A percentile compares a stretch with the other conserved stretches of the same genome.
phyloP scores from a whole-genome alignment of 2,329 filamentous ascomycete genomes.

The Fusarium acutatum region DNA sequence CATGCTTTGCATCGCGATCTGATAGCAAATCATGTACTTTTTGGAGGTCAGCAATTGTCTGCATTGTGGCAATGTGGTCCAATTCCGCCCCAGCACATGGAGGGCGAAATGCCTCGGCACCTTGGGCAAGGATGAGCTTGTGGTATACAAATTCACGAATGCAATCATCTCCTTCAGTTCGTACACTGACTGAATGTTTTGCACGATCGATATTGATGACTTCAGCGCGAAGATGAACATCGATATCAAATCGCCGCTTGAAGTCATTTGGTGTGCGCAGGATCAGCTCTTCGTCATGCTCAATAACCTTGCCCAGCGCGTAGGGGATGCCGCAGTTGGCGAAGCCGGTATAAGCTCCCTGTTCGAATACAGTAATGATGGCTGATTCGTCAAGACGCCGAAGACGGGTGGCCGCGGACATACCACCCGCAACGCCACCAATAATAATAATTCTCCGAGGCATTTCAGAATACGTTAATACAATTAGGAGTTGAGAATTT shows the following conservation, averaged over 20 bases:
- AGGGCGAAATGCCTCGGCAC: background rate
- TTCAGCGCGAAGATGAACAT: background rate
- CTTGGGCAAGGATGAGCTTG: background rate
- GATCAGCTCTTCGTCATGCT: background rate
- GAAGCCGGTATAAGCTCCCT: background rate
- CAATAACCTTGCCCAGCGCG: background rate
- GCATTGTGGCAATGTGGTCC: background rate
- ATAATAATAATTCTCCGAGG: background rate
- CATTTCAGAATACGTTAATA: background rate
- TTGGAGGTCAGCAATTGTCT: background rate
- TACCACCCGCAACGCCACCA: background rate
- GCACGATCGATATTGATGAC: background rate
- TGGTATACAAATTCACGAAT: background rate
- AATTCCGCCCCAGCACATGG: background rate
- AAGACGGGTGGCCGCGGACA: background rate
- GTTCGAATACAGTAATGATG: background rate
- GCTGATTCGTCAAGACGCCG: background rate
- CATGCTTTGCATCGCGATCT: background rate
- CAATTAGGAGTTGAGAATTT: background rate
- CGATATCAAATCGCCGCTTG: background rate
- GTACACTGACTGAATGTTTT: background rate
- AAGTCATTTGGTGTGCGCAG: background rate
- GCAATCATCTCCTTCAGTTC: background rate
- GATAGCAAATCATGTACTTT: background rate
- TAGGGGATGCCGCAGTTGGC: background rate